Base-by-base conservation (phyloP, 352 stramenopile species). In the Lagenidium sp. region DNA sequence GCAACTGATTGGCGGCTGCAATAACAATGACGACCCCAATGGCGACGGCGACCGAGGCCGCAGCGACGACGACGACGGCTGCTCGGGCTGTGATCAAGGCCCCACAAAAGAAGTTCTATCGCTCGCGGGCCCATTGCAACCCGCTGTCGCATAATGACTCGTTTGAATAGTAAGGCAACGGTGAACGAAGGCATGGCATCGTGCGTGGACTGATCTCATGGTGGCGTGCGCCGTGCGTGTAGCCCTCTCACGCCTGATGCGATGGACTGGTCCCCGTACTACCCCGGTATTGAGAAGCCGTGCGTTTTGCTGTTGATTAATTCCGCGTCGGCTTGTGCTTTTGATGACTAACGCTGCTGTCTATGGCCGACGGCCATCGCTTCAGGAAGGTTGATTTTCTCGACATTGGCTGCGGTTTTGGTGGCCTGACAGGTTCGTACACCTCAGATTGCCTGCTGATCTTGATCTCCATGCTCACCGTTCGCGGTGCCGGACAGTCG, bases 321-420 rank as follows among this genome's bases (percentile, higher is more conserved):
- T n/a, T n/a, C n/a, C n/a, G n/a, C n/a, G n/a, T n/a, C n/a, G n/a
- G n/a, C n/a, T n/a, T n/a, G n/a, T n/a, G n/a, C n/a, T n/a, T n/a
- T n/a, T n/a, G n/a, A n/a, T n/a, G 11, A 25, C 18, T 51, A 28
- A 55, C 19, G 42, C 4, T 34, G 11, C n/a, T n/a, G n/a, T n/a
- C n/a, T n/a, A n/a, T n/a, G n/a, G n/a, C n/a, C n/a, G n/a, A n/a
- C n/a, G n/a, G n/a, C n/a, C n/a, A n/a, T n/a, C n/a, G n/a, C n/a
- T n/a, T n/a, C 55, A 92, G 80, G 44, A 75, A 68, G 26, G 86
- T 96, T 4, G 92, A 94, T 36, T 90, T 98, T 25, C 66, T 99
- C 18, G 96, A 99, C 65, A 69, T 99, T 43, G 96, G 96, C 28
- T 99, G 95, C 59, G 96, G 96, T 31, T 99, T 98, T 62, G 96